Evolutionary conservation across 495 filamentous ascomycete species (phyloP).

Genomic region (Penicillium silybi): DNA sequence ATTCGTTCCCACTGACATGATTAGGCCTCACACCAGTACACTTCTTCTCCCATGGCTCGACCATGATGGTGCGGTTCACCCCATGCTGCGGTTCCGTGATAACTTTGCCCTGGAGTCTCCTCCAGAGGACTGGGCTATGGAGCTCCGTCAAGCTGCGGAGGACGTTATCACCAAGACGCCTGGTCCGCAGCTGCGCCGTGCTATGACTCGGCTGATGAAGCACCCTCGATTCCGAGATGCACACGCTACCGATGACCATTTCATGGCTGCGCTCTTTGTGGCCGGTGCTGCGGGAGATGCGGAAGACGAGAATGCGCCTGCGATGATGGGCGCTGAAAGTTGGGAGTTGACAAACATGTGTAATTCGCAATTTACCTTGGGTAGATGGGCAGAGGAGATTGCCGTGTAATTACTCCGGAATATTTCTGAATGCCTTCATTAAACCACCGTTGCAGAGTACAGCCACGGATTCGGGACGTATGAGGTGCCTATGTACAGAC

Average conservation of each 20-base stretch:
- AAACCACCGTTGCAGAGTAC: neutral
- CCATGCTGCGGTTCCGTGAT: constrained; percentile 55
- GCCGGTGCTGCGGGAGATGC: constrained; percentile 49
- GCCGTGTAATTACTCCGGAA: no score
- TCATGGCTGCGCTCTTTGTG: constrained; percentile 56
- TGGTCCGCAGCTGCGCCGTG: constrained; percentile 44
- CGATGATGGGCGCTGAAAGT: constrained; percentile 49
- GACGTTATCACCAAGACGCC: constrained; percentile 48
- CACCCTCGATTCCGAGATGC: constrained; percentile 56
- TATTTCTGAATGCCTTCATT: constrained; percentile 3
- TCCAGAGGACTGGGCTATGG: constrained; percentile 52
- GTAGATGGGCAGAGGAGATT: constrained; percentile 22
- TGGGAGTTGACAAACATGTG: constrained; percentile 67
- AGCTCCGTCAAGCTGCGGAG: constrained; percentile 58
- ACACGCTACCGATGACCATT: constrained; percentile 62
- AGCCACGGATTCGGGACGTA: constrained; percentile 1
- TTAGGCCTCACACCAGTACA: constrained; percentile 50
- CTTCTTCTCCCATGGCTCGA: constrained; percentile 66
- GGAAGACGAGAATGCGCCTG: constrained; percentile 42
- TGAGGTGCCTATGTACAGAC: constrained; percentile 20
- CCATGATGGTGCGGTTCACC: constrained; percentile 65
- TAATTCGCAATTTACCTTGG: constrained; percentile 56
- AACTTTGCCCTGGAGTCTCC: constrained; percentile 56
- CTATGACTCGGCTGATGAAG: constrained; percentile 57
- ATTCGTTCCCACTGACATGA: neutral